Conservation (phyloP, 192 early-diverging fungal species). For the Mortierella claussenii region DNA sequence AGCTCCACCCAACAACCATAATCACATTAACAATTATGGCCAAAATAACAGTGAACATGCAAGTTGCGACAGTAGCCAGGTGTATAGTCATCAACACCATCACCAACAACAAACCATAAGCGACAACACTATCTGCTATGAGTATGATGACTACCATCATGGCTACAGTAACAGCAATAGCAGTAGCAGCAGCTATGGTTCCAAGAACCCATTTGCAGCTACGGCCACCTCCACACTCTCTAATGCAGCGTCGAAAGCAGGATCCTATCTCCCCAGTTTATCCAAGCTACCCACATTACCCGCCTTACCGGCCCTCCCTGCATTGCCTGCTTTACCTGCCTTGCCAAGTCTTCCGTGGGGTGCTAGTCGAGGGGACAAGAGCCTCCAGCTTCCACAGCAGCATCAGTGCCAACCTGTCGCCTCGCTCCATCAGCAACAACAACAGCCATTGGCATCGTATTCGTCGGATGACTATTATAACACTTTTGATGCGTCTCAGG, state of each 20-base stretch:
- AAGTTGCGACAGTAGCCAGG: too few species aligned
- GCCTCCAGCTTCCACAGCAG: constrained; percentile 29
- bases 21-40: constrained; percentile 6
- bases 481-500: neutral
- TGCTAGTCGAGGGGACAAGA: constrained; percentile 22
- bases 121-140: too few species aligned
- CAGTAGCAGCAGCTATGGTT: neutral
- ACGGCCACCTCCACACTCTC: constrained; percentile 39
- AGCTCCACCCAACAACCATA: constrained; percentile 7
- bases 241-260: constrained; percentile 39
- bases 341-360: constrained; percentile 46
- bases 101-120: too few species aligned
- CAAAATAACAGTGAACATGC: too few species aligned
- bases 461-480: neutral
- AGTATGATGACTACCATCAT: too few species aligned
- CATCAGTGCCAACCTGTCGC: constrained; percentile 8
- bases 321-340: constrained; percentile 1
- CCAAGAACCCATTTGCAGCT: constrained; percentile 21
- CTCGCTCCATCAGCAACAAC: constrained; percentile 5
- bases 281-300: constrained; percentile 38
- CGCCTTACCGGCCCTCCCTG: constrained; percentile 19
- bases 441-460: neutral
- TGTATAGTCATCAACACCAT: too few species aligned
- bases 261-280: constrained; percentile 46
- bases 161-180: neutral